Base-by-base conservation (phyloP, 139 green algal genomes). In the Chlamydomonas schloesseri region DNA sequence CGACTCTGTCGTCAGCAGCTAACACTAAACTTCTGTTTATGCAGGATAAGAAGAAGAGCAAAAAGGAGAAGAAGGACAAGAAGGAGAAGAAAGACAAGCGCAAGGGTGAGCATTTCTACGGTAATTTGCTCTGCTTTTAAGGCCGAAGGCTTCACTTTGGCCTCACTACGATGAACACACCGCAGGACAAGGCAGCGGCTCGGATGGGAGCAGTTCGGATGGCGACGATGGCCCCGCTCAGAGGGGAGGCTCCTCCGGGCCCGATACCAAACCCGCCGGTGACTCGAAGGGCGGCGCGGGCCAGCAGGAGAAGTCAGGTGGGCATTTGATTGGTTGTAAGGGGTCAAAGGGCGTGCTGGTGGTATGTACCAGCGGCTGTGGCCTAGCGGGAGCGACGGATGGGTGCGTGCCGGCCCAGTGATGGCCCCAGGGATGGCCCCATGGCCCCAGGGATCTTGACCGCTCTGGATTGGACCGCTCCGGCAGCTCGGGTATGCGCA, bases 21-120 rank as follows among this genome's bases (percentile, higher is more conserved):
- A 46, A 57, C n/a, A 34, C 37, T 0, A 57, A 31, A 13, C 15
- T 33, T 73, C 18, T 26, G 6, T 5, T n/a, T 65, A 29, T 68
- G 24, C 60, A 84, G 78, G 78, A 75, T 5, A 84, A 84, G 37
- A 57, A 82, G 47, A 69, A 84, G 77, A 64, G 64, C 17, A 84
- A 84, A 29, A 69, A 88, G 72, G 42, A 62, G 21, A 71, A 83
- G 42, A 84, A 89, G 34, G 53, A 65, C 28, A 74, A 84, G 24
- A 82, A 80, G 34, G 33, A 71, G 3, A 73, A 84, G 34, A 42
- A 37, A 0, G 64, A 74, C 37, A 74, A 65, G 64, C 26, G 31
- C 3, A 46, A 29, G 65, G 62, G 76, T 62, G 28, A 62, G 58
- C 24, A 26, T 23, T 10, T 23, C 36, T 24, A 5, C 42, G 5